Base-by-base conservation (phyloP, 2,329 filamentous ascomycete species). In the Fusarium concolor region DNA sequence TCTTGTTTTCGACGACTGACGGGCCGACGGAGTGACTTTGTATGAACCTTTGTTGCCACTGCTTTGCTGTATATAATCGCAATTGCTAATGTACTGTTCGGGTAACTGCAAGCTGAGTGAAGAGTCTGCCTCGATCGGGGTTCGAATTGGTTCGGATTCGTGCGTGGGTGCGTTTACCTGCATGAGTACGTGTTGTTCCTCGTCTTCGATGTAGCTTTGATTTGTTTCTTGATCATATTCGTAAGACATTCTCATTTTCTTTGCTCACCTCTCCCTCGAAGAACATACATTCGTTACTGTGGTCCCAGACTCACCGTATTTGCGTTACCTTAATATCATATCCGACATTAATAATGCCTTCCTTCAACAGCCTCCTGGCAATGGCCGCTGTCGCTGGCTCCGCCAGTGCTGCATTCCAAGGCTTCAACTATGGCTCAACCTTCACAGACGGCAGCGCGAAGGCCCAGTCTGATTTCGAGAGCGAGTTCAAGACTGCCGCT, bases 341-440 rank as follows among this genome's bases (percentile, higher is more conserved):
- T 14, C 46, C 17, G 11, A 11, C 4, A 11, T 8, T 31, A 63
- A 74, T 51, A 24, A 79, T 79, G 78, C 77, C 74, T 67, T 76
- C 77, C 11, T 43, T 74, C 29, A 70, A 71, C 15, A 74, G 52
- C 42, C 69, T 82, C 6, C 67, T 80, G 47, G 71, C 76, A 46
- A 58, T 83, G 56, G 77, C 78, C 31, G 74, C 76, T 50, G 76
- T 76, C 64, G 62, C 79, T 28, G 75, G 78, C 20, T 70, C 77
- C 41, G 76, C 74, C 65, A 73, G 67, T 39, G 82, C 82, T 47
- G 78, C 76, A 47, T 79, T 81, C 77, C 84, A 87, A 66, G 92
- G 92, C 71, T 93, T 93, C 87, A 93, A 93, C 84, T 93, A 92
- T 68, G 90, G 89, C 67, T 83, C 85, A 58, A 84, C 84, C 62